Evolutionary conservation across 2,329 filamentous ascomycete species (phyloP), one percentile per base, ranked within the genome.

Genomic region (Fusarium incarnatum): DNA sequence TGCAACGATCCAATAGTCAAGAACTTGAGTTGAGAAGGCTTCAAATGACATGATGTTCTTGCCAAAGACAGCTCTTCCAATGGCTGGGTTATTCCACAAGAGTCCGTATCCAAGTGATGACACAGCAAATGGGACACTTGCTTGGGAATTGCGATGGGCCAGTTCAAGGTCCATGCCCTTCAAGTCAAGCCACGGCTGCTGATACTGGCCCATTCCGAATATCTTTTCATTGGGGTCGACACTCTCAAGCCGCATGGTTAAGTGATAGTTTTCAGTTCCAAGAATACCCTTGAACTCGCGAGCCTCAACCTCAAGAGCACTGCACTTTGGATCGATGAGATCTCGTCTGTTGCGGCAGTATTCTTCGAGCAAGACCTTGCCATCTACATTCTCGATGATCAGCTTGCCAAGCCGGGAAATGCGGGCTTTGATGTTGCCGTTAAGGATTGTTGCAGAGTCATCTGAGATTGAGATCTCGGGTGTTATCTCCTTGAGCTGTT

Each of bases 171-270:
- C 88, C 0, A 81, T 74, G 0, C 89, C 89, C 70, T 91, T 91
- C 50, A 91, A 81, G 73, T 91, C 83, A n/a, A 91, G 79, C 54
- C 81, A 83, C 0, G 87, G 86, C 69, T 91, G 88, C 72, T 91
- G 89, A 64, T 91, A 91, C 77, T 91, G 89, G 0, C 89, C 89
- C 88, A 91, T 91, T 22, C 89, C 89, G 71, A 84, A 91, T n/a
- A 91, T 86, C 73, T 85, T 87, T 75, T 91, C 89, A 20, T 85
- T 79, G 0, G 79, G 77, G 56, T 85, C 77, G 55, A 86, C 74
- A 3, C 85, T 86, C 74, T 91, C 89, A 56, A 91, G 84, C 0
- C 89, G 82, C 68, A 85, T 80, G 0, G 87, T 90, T 11, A 91
- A 78, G 55, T 87, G 84, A 72, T 87, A 90, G 57, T 83, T 82